Conservation (phyloP, 441 rosid species). For the Adansonia gregorii region DNA sequence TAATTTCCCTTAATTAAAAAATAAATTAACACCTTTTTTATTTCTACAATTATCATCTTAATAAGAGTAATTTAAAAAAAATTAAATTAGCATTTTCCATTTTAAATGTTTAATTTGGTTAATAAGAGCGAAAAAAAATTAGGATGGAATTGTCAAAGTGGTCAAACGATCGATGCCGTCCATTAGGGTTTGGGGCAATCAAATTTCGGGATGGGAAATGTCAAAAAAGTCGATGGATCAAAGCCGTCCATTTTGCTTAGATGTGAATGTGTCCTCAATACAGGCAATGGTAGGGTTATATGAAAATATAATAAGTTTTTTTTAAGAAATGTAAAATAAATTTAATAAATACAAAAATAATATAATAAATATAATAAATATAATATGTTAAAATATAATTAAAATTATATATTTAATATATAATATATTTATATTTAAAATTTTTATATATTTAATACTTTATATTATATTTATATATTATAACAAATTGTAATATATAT, state of each 20-base stretch:
- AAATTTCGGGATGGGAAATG: background rate
- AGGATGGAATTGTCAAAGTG: background rate
- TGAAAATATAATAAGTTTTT: background rate
- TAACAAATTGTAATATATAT: background rate
- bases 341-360: no score
- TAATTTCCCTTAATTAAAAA: no score
- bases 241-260: background rate
- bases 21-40: no score
- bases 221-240: background rate
- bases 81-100: background rate
- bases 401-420: no score
- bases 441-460: no score
- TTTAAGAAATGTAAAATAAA: background rate
- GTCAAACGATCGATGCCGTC: constrained; percentile 18
- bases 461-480: background rate
- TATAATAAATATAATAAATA: no score
- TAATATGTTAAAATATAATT: no score
- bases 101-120: no score
- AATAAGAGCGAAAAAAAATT: no score
- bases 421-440: no score
- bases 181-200: background rate
- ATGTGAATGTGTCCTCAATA: background rate
- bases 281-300: background rate
- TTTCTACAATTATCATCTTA: no score
- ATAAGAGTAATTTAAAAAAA: background rate